These are phyloP conservation scores for Aureobasidium sp. DNA, from an alignment of 2,329 filamentous ascomycete genomes.

Conservation along the genomic window DNA sequence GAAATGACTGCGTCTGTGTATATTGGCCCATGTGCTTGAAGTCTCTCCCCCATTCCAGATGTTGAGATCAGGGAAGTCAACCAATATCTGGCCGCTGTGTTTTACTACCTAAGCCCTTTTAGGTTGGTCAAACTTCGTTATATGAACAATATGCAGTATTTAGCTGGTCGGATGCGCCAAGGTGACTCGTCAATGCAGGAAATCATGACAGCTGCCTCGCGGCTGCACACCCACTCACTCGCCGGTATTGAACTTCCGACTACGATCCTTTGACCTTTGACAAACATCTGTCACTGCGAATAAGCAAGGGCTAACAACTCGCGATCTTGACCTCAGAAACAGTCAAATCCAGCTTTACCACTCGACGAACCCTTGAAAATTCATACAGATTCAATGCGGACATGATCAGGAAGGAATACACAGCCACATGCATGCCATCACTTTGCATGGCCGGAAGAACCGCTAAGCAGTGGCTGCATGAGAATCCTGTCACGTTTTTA, in stretches of 20 bases:
- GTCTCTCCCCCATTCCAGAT: too few species aligned
- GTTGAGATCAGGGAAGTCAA: too few species aligned
- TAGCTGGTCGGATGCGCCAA: background rate
- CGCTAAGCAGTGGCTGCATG: background rate
- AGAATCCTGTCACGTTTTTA: background rate
- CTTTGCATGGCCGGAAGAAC: background rate
- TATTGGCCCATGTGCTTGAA: background rate
- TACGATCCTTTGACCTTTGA: background rate
- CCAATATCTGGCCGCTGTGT: too few species aligned
- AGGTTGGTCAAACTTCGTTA: background rate
- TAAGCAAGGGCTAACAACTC: background rate
- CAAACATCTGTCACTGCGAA: background rate
- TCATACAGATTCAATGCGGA: background rate
- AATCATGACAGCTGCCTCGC: background rate
- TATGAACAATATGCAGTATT: background rate
- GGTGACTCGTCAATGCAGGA: background rate
- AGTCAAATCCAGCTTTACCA: background rate
- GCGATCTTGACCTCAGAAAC: background rate
- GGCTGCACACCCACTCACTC: background rate
- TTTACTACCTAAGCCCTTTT: background rate
- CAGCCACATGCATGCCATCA: background rate
- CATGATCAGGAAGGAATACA: too few species aligned
- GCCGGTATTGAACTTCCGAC: too few species aligned
- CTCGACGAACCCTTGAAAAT: background rate
- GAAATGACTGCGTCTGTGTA: background rate